Percentiles rank a stretch among this genome's conserved stretches.
Evolutionary conservation across 2,329 filamentous ascomycete species (phyloP).

Genomic region (Ceratocystis lukuohia): DNA sequence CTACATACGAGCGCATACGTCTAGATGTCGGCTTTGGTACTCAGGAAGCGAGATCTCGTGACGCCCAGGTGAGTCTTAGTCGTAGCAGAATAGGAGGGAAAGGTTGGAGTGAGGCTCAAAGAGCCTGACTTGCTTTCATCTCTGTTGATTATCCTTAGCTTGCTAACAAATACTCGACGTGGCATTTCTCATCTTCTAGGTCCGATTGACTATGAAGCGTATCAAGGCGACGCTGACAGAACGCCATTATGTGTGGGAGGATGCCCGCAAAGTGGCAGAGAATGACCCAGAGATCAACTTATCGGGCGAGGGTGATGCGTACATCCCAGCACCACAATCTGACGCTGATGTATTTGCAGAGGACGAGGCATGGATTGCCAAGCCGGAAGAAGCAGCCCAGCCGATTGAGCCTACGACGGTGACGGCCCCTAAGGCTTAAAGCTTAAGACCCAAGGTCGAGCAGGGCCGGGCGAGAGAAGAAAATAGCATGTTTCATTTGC

Average conservation of each 20-base stretch:
- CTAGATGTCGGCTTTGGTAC: conserved; percentile 61
- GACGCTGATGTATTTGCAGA: conserved; percentile 28
- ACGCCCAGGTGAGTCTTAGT: conserved; percentile 45
- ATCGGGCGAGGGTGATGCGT: conserved; percentile 35
- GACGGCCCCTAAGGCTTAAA: conserved; percentile 1
- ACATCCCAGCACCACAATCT: conserved; percentile 32
- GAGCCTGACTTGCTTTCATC: not conserved
- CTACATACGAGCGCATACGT: conserved; percentile 52
- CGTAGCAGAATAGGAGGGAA: not conserved
- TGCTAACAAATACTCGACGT: not conserved
- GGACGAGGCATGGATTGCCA: conserved; percentile 22
- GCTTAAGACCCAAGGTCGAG: not conserved
- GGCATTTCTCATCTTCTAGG: conserved; percentile 33
- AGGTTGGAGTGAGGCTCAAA: not conserved
- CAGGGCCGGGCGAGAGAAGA: not conserved
- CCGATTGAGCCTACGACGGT: conserved; percentile 2
- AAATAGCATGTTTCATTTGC: not conserved
- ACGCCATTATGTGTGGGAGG: conserved; percentile 76
- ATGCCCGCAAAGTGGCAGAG: conserved; percentile 53
- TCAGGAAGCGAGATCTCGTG: conserved; percentile 49
- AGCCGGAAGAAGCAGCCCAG: conserved; percentile 15
- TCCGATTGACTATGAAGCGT: conserved; percentile 60
- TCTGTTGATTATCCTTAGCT: not conserved
- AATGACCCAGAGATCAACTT: conserved; percentile 55
- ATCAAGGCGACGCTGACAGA: conserved; percentile 82